Conservation (phyloP, 140 eudicot genomes). For the Stevia rebaudiana region DNA sequence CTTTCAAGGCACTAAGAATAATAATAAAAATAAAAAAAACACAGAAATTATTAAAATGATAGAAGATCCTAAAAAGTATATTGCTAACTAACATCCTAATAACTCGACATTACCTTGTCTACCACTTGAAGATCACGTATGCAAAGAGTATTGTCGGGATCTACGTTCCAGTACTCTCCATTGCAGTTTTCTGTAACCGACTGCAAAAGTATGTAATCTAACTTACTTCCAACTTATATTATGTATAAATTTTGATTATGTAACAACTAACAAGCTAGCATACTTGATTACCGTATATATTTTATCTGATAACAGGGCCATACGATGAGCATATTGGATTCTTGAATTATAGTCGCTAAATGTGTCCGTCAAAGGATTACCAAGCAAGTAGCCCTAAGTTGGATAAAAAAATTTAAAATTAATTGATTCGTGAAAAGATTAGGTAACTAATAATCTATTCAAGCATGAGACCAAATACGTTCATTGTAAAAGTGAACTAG, state of each 20-base stretch:
- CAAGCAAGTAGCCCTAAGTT: constrained; percentile 40
- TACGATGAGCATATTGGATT: constrained; percentile 35
- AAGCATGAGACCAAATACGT: background rate
- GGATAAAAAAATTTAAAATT: background rate
- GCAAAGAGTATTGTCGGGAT: background rate
- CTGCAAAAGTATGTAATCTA: constrained; percentile 12
- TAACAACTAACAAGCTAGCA: too few relatives aligned
- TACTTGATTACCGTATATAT: constrained; percentile 30
- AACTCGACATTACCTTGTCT: constrained; percentile 10
- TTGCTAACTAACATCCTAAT: background rate
- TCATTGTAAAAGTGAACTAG: too few relatives aligned
- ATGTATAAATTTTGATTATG: too few relatives aligned
- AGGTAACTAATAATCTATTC: background rate
- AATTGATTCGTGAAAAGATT: background rate
- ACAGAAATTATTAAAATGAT: background rate
- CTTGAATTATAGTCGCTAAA: constrained; percentile 25
- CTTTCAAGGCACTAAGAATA: constrained; percentile 25
- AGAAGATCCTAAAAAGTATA: background rate
- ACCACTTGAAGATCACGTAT: constrained; percentile 14
- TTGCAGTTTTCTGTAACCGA: constrained; percentile 17
- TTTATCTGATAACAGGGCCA: constrained; percentile 49
- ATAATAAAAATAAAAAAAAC: too few relatives aligned
- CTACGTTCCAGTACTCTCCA: constrained; percentile 15
- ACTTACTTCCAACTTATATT: too few relatives aligned
- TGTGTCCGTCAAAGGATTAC: constrained; percentile 39